Evolutionary conservation across 2,329 filamentous ascomycete genomes (phyloP).

Genomic region (Pseudocercospora macadamiae): DNA sequence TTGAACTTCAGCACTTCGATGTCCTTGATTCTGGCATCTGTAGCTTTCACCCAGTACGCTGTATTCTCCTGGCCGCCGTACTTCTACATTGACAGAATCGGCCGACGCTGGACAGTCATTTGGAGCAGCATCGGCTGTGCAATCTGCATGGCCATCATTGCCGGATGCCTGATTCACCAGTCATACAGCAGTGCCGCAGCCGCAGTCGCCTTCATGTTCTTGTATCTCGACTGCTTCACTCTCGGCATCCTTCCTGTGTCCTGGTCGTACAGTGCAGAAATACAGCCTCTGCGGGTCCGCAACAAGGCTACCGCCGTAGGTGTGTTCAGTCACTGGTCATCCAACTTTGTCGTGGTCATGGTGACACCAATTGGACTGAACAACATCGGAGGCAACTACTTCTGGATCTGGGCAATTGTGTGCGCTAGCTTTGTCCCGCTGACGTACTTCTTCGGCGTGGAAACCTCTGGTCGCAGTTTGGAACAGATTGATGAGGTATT

Average conservation of each 20-base stretch:
- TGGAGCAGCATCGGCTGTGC: conserved; percentile 38
- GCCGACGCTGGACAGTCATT: conserved; percentile 36
- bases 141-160: conserved; percentile 40
- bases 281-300: conserved; percentile 53
- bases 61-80: conserved; percentile 39
- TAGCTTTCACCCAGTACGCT: conserved; percentile 38
- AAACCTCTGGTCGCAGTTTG: conserved; percentile 33
- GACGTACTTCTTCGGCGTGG: conserved; percentile 43
- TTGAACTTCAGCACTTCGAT: conserved; percentile 33
- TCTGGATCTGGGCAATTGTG: conserved; percentile 58
- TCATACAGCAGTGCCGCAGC: conserved; percentile 35
- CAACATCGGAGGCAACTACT: conserved; percentile 52
- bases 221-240: conserved; percentile 59
- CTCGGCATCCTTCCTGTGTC: conserved; percentile 51
- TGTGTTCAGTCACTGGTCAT: conserved; percentile 55
- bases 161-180: conserved; percentile 35
- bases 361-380: conserved; percentile 29
- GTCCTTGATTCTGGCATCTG: conserved; percentile 37
- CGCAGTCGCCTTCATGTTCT: conserved; percentile 47
- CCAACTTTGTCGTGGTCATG: conserved; percentile 47
- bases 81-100: conserved; percentile 38
- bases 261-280: conserved; percentile 50
- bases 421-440: conserved; percentile 55
- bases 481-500: conserved; percentile 38
- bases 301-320: conserved; percentile 54